Evolutionary conservation across 306 rosid species (phyloP), one percentile per base, ranked within the genome.

Genomic region (Lathyrus aphaca): DNA sequence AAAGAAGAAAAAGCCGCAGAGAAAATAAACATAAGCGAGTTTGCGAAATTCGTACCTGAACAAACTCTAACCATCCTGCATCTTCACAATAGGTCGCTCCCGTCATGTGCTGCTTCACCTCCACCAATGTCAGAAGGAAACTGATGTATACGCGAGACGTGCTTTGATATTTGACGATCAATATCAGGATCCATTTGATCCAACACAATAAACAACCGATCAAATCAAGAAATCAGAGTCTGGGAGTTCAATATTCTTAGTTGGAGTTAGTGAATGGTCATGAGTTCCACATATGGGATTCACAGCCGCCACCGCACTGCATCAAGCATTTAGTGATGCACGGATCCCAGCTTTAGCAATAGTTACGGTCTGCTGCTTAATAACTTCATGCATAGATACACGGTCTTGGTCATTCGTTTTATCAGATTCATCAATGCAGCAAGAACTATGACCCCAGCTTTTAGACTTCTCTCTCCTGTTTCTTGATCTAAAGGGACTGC

Each of bases 141-240:
- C 32, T 92, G 86, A 77, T 94, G 98, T n/a, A n/a, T n/a, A n/a
- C n/a, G n/a, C n/a, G n/a, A n/a, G n/a, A n/a, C n/a, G n/a, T n/a
- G n/a, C n/a, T 94, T 96, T 6, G 97, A 81, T 79, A 94, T 91
- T 10, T 80, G 81, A 25, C 92, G 94, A 72, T 94, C 98, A 80
- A 94, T 94, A 79, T 90, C 97, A 75, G 98, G 94, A 83, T 94
- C 97, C 98, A 94, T 94, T 90, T 94, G 98, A 73, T 94, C 98
- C 84, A 94, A 77, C 62, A 94, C 97, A 60, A 94, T 94, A 75
- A 94, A 94, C 30, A 94, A 81, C 40, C 90, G 86, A 87, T 94
- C 98, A 80, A 94, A 94, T 57, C 97, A 96, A 80, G 98, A 94
- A 64, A 94, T 96, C 82, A 3, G 98, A 94, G 83, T 94, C 98